A percentile compares a stretch with the other conserved stretches of the same genome.
phyloP scores from a whole-genome alignment of 768 basidiomycete species.

The Pisolithus tinctorius region DNA sequence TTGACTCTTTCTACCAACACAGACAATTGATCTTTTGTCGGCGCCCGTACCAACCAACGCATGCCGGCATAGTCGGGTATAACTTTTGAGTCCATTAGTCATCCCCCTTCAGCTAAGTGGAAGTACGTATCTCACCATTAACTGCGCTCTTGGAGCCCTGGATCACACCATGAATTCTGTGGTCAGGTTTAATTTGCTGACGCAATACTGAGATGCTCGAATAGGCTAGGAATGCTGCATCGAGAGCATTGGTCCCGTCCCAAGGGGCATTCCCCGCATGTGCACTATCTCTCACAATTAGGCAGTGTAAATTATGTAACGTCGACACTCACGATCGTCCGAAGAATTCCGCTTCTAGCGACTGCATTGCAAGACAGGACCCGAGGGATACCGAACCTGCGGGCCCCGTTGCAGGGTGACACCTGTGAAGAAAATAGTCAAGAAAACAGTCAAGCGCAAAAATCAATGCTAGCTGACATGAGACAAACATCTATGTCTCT shows the following conservation, averaged over 20 bases:
- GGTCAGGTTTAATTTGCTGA: slow-evolving; percentile 81
- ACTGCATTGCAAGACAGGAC: slow-evolving; percentile 56
- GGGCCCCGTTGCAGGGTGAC: slow-evolving; percentile 60
- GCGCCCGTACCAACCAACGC: slow-evolving; percentile 66
- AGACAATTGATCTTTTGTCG: slow-evolving; percentile 49
- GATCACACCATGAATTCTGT: slow-evolving; percentile 74
- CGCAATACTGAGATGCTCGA: slow-evolving; percentile 71
- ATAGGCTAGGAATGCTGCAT: slow-evolving; percentile 84
- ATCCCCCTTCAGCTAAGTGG: not conserved
- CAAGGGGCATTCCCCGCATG: slow-evolving; percentile 80
- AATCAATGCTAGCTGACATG: slow-evolving; percentile 40
- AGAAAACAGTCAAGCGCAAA: slow-evolving; percentile 3
- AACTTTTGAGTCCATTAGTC: slow-evolving; percentile 36
- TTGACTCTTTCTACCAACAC: slow-evolving; percentile 52
- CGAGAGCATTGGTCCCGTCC: slow-evolving; percentile 82
- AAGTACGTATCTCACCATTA: slow-evolving; percentile 52
- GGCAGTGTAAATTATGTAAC: not conserved
- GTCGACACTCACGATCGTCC: slow-evolving; percentile 55
- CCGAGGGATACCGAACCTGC: slow-evolving; percentile 44
- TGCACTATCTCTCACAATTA: slow-evolving; percentile 38
- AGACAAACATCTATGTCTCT: slow-evolving; percentile 74
- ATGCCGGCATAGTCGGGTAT: slow-evolving; percentile 80
- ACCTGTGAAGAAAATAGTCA: slow-evolving; percentile 39
- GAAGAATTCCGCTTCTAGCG: slow-evolving; percentile 61
- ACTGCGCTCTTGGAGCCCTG: slow-evolving; percentile 60